Evolutionary conservation across 2,329 filamentous ascomycete genomes (phyloP).

Genomic region (Teratosphaeria pseudoeucalypti): DNA sequence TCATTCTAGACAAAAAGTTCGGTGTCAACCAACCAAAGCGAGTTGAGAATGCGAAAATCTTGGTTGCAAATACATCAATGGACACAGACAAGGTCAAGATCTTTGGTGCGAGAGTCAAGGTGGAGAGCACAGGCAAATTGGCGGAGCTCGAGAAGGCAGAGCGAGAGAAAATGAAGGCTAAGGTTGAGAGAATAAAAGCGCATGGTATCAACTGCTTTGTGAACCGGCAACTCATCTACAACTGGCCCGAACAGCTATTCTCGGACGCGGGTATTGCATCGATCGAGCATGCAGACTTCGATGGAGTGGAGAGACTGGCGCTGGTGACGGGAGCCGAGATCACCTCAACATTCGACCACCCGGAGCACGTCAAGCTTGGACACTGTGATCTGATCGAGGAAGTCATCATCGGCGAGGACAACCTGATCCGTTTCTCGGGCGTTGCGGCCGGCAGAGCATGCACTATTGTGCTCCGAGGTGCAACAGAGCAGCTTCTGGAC

Average conservation of each 20-base stretch:
- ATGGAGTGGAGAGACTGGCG: conserved; percentile 89
- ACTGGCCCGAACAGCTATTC: conserved; percentile 99
- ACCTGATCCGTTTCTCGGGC: conserved; percentile 92
- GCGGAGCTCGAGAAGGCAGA: conserved; percentile 98
- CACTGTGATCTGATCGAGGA: conserved; percentile 95
- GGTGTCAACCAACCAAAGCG: conserved; percentile 97
- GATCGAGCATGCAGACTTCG: conserved; percentile 98
- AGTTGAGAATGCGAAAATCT: conserved; percentile 94
- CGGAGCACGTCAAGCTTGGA: conserved; percentile 91
- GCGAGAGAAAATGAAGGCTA: conserved; percentile 98
- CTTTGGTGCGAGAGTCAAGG: conserved; percentile 93
- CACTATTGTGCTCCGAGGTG: conserved; percentile 91
- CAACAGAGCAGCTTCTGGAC: conserved; percentile 91
- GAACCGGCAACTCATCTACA: conserved; percentile 98
- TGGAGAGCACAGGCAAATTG: conserved; percentile 88
- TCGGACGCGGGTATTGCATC: conserved; percentile 96
- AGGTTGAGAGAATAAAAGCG: conserved; percentile 97
- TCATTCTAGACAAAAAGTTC: conserved; percentile 98
- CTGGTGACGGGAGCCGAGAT: conserved; percentile 97
- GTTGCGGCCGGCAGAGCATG: conserved; percentile 89
- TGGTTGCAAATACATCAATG: conserved; percentile 97
- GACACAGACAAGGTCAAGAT: conserved; percentile 99
- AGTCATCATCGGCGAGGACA: conserved; percentile 96
- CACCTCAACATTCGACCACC: conserved; percentile 94
- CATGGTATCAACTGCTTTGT: conserved; percentile 99